Evolutionary conservation across 1,139 yeast genomes (phyloP).

Genomic region (Taphrina flavorubra): DNA sequence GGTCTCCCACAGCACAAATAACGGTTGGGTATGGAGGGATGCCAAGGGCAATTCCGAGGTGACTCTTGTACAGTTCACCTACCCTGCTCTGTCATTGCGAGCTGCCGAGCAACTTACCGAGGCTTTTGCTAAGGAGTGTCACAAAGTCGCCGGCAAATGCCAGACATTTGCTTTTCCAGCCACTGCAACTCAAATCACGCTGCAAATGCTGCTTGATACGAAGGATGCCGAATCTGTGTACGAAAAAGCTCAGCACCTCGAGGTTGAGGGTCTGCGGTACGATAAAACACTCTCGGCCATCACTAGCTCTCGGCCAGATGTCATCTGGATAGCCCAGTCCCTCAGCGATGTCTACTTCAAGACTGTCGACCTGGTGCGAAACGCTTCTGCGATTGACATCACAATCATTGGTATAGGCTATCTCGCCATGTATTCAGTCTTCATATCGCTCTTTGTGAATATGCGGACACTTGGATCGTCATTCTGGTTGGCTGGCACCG

Average conservation of each 20-base stretch:
- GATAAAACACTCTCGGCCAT: constrained; percentile 31
- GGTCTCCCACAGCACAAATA: constrained; percentile 14
- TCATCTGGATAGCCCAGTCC: constrained; percentile 39
- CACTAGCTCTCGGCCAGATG: constrained; percentile 25
- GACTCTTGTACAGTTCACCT: constrained; percentile 34
- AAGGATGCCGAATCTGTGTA: constrained; percentile 4
- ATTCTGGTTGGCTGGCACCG: constrained; percentile 87
- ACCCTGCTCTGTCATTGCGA: constrained; percentile 20
- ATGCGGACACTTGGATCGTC: constrained; percentile 83
- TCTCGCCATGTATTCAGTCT: constrained; percentile 86
- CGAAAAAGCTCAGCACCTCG: constrained; percentile 19
- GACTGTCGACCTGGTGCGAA: constrained; percentile 48
- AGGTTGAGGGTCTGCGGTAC: constrained; percentile 20
- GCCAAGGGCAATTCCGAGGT: constrained; percentile 31
- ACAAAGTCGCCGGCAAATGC: constrained; percentile 16
- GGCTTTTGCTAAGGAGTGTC: constrained; percentile 28
- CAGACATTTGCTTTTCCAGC: constrained; percentile 31
- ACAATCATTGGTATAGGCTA: constrained; percentile 82
- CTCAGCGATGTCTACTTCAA: constrained; percentile 39
- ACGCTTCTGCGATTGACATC: constrained; percentile 88
- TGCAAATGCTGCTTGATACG: constrained; percentile 19
- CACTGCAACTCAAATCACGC: constrained; percentile 31
- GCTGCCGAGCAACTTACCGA: constrained; percentile 5
- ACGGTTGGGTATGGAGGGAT: constrained; percentile 19
- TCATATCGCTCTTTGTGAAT: constrained; percentile 75